Conservation (phyloP, 352 stramenopile genomes). For the Globisporangium lucens region DNA sequence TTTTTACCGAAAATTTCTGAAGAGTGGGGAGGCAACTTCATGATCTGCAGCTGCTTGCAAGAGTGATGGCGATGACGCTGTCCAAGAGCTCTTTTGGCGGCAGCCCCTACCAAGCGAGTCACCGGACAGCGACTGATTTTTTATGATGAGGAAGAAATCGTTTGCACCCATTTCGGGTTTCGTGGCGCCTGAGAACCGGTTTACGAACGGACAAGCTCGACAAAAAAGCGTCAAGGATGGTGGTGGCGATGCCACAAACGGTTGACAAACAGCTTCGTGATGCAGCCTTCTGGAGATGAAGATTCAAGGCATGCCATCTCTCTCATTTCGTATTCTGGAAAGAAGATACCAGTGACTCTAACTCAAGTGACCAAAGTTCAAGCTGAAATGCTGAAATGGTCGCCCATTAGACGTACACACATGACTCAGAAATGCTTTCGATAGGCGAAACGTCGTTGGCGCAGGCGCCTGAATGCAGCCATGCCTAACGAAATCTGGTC, state of each 20-base stretch:
- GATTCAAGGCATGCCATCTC: neutral
- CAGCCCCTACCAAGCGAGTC: neutral
- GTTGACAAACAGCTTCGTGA: neutral
- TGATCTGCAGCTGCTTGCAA: neutral
- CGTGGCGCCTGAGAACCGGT: neutral
- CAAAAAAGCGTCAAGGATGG: neutral
- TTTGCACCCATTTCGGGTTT: neutral
- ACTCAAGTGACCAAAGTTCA: no score
- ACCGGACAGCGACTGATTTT: neutral
- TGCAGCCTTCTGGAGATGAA: no score
- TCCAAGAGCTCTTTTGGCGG: slow-evolving; percentile 6
- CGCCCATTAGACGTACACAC: no score
- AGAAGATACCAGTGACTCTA: no score
- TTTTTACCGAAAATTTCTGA: slow-evolving; percentile 12
- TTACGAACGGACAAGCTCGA: neutral
- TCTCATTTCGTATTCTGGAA: neutral
- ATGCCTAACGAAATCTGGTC: neutral
- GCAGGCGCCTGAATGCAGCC: neutral
- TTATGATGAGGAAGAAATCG: neutral
- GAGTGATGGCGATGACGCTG: neutral
- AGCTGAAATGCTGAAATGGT: no score
- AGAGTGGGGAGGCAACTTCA: neutral
- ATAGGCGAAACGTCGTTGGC: neutral
- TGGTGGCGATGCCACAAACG: neutral
- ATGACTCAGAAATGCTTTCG: neutral